Percentiles rank a stretch among this genome's conserved stretches.
Evolutionary conservation across 2,329 filamentous ascomycete species (phyloP).

Genomic region (Aspergillus floridensis): DNA sequence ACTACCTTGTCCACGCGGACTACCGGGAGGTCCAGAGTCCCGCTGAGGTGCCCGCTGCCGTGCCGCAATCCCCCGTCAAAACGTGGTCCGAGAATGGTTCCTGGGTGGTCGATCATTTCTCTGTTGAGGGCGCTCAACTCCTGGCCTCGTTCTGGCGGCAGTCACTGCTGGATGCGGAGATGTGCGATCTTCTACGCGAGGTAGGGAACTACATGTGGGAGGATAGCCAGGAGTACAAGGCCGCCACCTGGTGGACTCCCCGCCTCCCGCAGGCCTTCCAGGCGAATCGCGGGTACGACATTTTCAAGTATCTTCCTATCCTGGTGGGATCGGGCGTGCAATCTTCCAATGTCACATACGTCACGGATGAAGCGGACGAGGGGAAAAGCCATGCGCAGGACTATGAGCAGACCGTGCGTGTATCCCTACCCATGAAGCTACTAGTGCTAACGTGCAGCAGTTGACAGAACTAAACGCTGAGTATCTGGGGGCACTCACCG

Average conservation of each 20-base stretch:
- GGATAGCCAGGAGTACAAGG: conserved; percentile 32
- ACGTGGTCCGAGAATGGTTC: conserved; percentile 1
- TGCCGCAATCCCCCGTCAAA: not conserved
- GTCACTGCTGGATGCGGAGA: not conserved
- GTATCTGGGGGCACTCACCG: conserved; percentile 32
- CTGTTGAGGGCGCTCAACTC: not conserved
- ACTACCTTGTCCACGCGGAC: not conserved
- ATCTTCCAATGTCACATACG: conserved; percentile 7
- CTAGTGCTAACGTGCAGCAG: not conserved
- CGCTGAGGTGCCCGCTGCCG: not conserved
- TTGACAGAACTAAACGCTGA: conserved; percentile 5
- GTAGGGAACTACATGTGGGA: conserved; percentile 18
- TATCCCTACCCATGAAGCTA: no score
- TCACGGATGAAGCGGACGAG: conserved; percentile 1
- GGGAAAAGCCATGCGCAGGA: conserved; percentile 14
- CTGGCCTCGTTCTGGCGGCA: conserved; percentile 1
- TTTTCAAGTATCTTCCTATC: conserved; percentile 32
- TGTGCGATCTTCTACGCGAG: not conserved
- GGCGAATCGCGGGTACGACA: conserved; percentile 31
- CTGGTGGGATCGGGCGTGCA: conserved; percentile 29
- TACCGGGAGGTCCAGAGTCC: not conserved
- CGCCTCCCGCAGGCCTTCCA: conserved; percentile 31
- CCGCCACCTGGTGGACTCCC: conserved; percentile 40
- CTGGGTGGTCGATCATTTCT: conserved; percentile 5
- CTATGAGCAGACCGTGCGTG: conserved; percentile 19